Evolutionary conservation across 352 stramenopile genomes (phyloP).

Genomic region (Pythium sukuiense): DNA sequence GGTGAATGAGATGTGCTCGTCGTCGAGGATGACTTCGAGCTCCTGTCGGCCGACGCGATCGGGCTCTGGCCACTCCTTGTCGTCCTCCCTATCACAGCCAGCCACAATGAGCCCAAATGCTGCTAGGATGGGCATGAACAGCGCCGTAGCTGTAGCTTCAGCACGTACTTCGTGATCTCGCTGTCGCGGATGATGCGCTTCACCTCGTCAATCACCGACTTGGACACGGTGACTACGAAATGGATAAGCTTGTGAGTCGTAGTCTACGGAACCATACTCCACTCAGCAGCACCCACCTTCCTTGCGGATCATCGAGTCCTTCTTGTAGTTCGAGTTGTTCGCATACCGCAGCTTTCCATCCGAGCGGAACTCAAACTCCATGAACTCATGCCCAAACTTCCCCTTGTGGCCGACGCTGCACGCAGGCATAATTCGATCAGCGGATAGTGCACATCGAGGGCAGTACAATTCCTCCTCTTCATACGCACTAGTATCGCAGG

Average conservation of each 20-base stretch:
- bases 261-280: background rate
- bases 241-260: no score
- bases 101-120: background rate
- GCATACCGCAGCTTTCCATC: slow-evolving; percentile 94
- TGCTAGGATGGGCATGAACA: background rate
- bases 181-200: slow-evolving; percentile 93
- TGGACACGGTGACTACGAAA: slow-evolving; percentile 81
- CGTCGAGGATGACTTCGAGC: slow-evolving; percentile 94
- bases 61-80: slow-evolving; percentile 95
- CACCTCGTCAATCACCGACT: slow-evolving; percentile 92
- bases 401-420: slow-evolving; percentile 93
- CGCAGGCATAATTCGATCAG: background rate
- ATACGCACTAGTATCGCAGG: slow-evolving; percentile 85
- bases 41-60: slow-evolving; percentile 93
- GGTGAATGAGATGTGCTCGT: slow-evolving; percentile 97
- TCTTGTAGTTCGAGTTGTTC: slow-evolving; percentile 99
- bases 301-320: slow-evolving; percentile 97
- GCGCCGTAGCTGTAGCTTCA: background rate
- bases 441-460: no score
- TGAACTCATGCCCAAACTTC: slow-evolving; percentile 97
- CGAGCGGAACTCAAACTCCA: slow-evolving; percentile 96
- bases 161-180: slow-evolving; percentile 87
- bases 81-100: slow-evolving; percentile 76
- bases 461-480: background rate
- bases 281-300: slow-evolving; percentile 62